Evolutionary conservation across 441 rosid species (phyloP).

Genomic region (Arabidopsis lyrata): DNA sequence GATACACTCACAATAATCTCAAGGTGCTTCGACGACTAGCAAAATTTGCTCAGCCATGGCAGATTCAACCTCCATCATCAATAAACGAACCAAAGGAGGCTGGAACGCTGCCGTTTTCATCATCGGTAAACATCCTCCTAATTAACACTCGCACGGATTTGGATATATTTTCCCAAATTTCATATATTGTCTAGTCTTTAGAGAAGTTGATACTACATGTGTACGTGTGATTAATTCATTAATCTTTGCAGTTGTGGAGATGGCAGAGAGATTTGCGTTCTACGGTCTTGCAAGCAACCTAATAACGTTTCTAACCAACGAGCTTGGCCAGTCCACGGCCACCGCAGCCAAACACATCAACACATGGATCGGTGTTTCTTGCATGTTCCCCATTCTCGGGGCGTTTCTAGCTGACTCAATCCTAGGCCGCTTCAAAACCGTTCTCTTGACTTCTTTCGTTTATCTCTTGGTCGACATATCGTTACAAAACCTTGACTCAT

Average conservation of each 20-base stretch:
- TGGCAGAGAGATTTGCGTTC: slow-evolving; percentile 79
- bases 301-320: slow-evolving; percentile 68
- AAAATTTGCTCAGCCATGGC: slow-evolving; percentile 32
- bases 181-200: neutral
- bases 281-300: slow-evolving; percentile 82
- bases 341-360: slow-evolving; percentile 72
- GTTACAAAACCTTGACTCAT: neutral
- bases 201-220: neutral
- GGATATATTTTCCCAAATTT: neutral
- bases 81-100: slow-evolving; percentile 55
- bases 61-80: slow-evolving; percentile 26
- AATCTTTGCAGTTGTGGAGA: slow-evolving; percentile 67
- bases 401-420: slow-evolving; percentile 82
- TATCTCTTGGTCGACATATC: slow-evolving; percentile 54
- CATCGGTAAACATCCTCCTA: slow-evolving; percentile 50
- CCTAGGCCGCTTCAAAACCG: slow-evolving; percentile 88
- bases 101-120: slow-evolving; percentile 87
- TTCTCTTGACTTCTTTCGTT: slow-evolving; percentile 62
- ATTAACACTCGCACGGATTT: slow-evolving; percentile 18
- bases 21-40: slow-evolving; percentile 24
- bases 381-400: slow-evolving; percentile 76
- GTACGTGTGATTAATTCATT: neutral
- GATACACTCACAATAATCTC: slow-evolving; percentile 25
- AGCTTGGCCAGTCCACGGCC: slow-evolving; percentile 60
- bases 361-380: slow-evolving; percentile 80